phyloP scores from a whole-genome alignment of 2,329 filamentous ascomycete genomes.

The Sporothrix pseudoabietina region DNA sequence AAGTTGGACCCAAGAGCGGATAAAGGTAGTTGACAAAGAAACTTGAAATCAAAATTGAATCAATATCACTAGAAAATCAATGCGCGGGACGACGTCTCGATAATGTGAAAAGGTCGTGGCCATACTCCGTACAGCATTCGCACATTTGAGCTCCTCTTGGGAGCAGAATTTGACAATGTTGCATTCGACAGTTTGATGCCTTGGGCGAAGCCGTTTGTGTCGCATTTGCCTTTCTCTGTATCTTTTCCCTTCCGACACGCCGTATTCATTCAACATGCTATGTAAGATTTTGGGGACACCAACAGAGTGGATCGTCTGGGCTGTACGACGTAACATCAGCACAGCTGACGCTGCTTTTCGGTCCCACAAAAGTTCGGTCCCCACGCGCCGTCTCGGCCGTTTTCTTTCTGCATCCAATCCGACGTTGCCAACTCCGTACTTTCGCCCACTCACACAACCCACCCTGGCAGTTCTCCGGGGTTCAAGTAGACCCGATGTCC shows the following conservation, averaged over 20 bases:
- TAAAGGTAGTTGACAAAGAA: not conserved
- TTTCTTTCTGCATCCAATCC: not conserved
- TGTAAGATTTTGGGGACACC: no score
- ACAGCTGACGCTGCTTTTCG: not conserved
- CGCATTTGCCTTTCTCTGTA: not conserved
- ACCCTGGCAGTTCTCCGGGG: not conserved
- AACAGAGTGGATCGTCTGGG: not conserved
- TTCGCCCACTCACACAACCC: not conserved
- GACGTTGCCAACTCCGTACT: not conserved
- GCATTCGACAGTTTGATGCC: not conserved
- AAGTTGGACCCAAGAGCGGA: not conserved
- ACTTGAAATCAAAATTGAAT: not conserved
- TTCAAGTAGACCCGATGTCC: not conserved
- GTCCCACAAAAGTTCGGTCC: not conserved
- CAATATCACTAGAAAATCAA: not conserved
- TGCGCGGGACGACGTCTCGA: not conserved
- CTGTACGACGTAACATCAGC: not conserved
- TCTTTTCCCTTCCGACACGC: not conserved
- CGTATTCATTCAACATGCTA: not conserved
- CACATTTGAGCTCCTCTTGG: not conserved
- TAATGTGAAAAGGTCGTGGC: not conserved
- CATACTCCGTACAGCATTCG: not conserved
- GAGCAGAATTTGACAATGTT: not conserved
- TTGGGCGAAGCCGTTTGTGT: not conserved
- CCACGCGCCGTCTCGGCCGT: constrained; percentile 15